A percentile compares a stretch with the other conserved stretches of the same genome.
Evolutionary conservation across 2,329 filamentous ascomycete species (phyloP).

Genomic region (Arthrobotrys sphaeroides): DNA sequence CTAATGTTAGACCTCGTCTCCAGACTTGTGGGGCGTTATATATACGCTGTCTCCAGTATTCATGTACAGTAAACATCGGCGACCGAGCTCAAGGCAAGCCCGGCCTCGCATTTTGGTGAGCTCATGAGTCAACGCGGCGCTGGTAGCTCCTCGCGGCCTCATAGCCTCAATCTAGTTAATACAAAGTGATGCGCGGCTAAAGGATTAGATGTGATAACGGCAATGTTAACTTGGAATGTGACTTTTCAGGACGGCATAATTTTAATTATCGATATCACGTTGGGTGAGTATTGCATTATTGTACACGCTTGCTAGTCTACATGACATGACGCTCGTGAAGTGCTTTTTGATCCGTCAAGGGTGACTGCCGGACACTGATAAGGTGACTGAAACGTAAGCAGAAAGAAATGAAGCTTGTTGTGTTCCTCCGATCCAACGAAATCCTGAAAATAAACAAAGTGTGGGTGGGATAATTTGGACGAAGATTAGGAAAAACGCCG

Average conservation of each 20-base stretch:
- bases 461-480: conserved; percentile 15
- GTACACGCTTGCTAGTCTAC: conserved; percentile 9
- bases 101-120: no score
- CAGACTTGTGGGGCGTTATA: neutral
- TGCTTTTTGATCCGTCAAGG: conserved; percentile 1
- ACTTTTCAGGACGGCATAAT: no score
- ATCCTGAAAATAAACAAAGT: conserved; percentile 9
- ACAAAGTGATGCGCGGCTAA: no score
- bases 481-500: conserved; percentile 32
- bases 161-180: no score
- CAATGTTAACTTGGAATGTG: no score
- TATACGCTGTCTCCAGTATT: neutral
- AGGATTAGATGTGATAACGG: no score
- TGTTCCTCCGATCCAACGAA: neutral
- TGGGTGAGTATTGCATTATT: neutral
- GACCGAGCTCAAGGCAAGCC: no score
- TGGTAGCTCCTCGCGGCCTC: no score
- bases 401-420: conserved; percentile 6
- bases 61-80: no score
- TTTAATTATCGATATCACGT: neutral
- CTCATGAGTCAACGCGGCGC: no score
- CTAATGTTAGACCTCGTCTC: conserved; percentile 11
- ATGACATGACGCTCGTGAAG: conserved; percentile 15
- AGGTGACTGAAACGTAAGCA: conserved; percentile 7
- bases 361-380: neutral